A percentile compares a stretch with the other conserved stretches of the same genome.
Evolutionary conservation across 106 monocot species (phyloP).

Genomic region (Phalaenopsis aphrodite): DNA sequence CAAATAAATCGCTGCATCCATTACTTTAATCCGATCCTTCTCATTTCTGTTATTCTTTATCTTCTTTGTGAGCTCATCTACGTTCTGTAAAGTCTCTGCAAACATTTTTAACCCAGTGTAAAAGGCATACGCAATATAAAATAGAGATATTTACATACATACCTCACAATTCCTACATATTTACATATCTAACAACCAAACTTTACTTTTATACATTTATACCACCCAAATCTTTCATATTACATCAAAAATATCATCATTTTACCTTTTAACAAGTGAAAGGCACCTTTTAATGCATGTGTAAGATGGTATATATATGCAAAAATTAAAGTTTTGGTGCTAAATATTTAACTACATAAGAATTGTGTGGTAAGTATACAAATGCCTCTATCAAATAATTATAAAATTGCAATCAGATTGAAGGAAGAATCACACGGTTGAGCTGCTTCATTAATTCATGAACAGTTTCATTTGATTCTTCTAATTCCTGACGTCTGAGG

Average conservation of each 20-base stretch:
- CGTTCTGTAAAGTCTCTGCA: constrained; percentile 35
- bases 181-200: too few relatives aligned
- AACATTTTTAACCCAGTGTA: background rate
- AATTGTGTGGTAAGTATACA: too few relatives aligned
- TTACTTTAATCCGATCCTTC: constrained; percentile 65
- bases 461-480: constrained; percentile 44
- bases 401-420: background rate
- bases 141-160: background rate
- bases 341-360: too few relatives aligned
- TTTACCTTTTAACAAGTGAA: too few relatives aligned
- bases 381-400: background rate
- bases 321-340: too few relatives aligned
- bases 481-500: constrained; percentile 55
- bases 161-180: too few relatives aligned
- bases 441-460: constrained; percentile 65
- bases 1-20: background rate
- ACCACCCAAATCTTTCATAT: too few relatives aligned
- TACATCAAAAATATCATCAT: too few relatives aligned
- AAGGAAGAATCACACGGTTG: constrained; percentile 33
- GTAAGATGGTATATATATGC: too few relatives aligned
- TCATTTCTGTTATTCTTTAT: constrained; percentile 40
- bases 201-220: too few relatives aligned
- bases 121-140: background rate
- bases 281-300: too few relatives aligned
- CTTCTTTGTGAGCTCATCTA: constrained; percentile 44